Evolutionary conservation across 495 filamentous ascomycete genomes (phyloP), one percentile per base, ranked within the genome.

Genomic region (Penicillium dipodomyicola): DNA sequence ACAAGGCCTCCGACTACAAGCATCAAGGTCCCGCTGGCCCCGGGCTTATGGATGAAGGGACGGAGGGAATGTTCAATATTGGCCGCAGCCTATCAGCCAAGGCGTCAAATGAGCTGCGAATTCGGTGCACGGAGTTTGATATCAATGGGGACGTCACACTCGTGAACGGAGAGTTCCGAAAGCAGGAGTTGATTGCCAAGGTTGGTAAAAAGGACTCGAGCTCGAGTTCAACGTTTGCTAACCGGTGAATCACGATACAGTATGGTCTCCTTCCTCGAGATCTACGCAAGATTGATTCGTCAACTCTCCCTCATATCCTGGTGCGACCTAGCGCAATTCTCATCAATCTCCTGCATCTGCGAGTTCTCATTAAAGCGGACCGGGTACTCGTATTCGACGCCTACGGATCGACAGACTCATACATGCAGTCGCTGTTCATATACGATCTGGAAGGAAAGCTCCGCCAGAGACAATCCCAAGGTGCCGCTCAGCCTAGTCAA

Each of bases 201-300:
- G 93, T 96, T 75, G 15, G 79, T 78, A 44, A 42, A 47, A 3
- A 32, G 4, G n/a, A 12, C 10, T 44, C 23, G 23, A 8, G 5
- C 12, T 50, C 14, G 17, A 14, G 17, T 20, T 3, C 19, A 20
- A 22, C 1, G 7, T 29, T 19, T 42, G 27, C 32, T 45, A 42
- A 46, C 44, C 25, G 29, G 23, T 27, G 15, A 33, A 43, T 48
- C 23, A 15, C 43, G 22, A 25, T 20, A 63, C 57, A 97, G 92
- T 97, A 97, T 67, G 94, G 94, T 37, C 84, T 98, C 25, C 84
- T 97, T 12, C 92, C 95, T 50, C 92, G 94, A 46, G 94, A 98
- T 78, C 81, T 98, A 8, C 89, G 94, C 63, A 98, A 98, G 70
- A 96, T 97, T 63, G 94, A 97, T 67, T 96, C 91, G n/a, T 96